Base-by-base conservation (phyloP, 306 rosid species). In the Citrullus amarus region DNA sequence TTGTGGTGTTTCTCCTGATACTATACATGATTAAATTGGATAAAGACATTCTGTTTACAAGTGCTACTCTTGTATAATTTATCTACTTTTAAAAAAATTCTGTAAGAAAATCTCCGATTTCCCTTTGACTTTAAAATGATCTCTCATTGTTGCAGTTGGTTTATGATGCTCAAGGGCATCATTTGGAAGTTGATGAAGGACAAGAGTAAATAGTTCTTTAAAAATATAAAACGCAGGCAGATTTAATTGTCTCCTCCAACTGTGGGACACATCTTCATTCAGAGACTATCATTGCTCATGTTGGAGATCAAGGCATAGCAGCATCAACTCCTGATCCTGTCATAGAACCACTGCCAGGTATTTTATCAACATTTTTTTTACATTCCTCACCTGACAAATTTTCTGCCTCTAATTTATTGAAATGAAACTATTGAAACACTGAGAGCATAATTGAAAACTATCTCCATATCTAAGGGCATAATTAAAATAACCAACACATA, bases 261-360 rank as follows among this genome's bases (percentile, higher is more conserved):
- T 78, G 83, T 11, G 85, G 83, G 82, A 75, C 87, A 78, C 85
- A 80, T 76, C 84, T 82, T 68, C 82, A 78, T 69, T 82, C 87
- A 0, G 89, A 86, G 83, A 79, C 81, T 53, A 54, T 81, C 79
- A 76, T 84, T 53, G 82, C 84, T 80, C 93, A 76, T 75, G 88
- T 80, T 79, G 92, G 87, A 75, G 93, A 87, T 83, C 88, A 73
- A 43, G 83, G 84, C 81, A 81, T 83, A 54, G 79, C 89, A 67
- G 80, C 84, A 57, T 84, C 86, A 44, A 78, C 84, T 73, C 72
- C 87, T 43, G 84, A 80, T 79, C 83, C 77, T 77, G 79, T 75
- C 22, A 58, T 81, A 59, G 67, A 87, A 13, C 91, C 87, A 77
- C 86, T 78, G 81, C 92, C 92, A 61, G 96, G 98, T 95, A 84